Base-by-base conservation (phyloP, 148 eudicot species). In the Gaultheria prostrata region DNA sequence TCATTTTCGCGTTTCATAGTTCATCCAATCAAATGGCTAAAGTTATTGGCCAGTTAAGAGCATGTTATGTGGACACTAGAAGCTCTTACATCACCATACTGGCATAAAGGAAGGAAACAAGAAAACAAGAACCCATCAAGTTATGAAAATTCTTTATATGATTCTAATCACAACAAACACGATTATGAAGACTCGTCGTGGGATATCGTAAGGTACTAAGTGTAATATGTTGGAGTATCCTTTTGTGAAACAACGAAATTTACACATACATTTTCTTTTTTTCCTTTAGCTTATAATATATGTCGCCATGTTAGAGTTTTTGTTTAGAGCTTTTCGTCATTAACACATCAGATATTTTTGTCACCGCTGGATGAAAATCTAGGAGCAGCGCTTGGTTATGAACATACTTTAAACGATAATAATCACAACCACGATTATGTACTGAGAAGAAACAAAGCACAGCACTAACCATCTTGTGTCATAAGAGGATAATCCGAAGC, bases 401-500 rank as follows among this genome's bases (percentile, higher is more conserved):
- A 21, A 45, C 12, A 43, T 8, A 45, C 28, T 33, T 32, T 56
- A 78, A 18, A 39, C 26, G 4, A 56, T 21, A 35, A 35, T 10
- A 33, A 57, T 35, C 30, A 83, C 30, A 32, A 21, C 8, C 80
- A 73, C 13, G 9, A 72, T 33, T 43, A 82, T n/a, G 15, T 72
- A 26, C 59, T 26, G 59, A 76, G 24, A 71, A 79, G 26, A 84
- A 84, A 74, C 49, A 80, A 77, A 67, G 67, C 76, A 49, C 20
- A 39, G 48, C 59, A 90, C 98, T 89, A 28, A 96, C 99, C 99
- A 89, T 97, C 99, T 89, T 95, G 99, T 49, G 98, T 90, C 90
- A 97, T 83, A 24, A 97, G 93, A 81, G 99, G 99, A 92, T 97
- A 97, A 92, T 97, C 99, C 4, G 99, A 97, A 77, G 99, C 98